Conservation (phyloP, 352 stramenopile genomes). For the Pythium myriotylum region DNA sequence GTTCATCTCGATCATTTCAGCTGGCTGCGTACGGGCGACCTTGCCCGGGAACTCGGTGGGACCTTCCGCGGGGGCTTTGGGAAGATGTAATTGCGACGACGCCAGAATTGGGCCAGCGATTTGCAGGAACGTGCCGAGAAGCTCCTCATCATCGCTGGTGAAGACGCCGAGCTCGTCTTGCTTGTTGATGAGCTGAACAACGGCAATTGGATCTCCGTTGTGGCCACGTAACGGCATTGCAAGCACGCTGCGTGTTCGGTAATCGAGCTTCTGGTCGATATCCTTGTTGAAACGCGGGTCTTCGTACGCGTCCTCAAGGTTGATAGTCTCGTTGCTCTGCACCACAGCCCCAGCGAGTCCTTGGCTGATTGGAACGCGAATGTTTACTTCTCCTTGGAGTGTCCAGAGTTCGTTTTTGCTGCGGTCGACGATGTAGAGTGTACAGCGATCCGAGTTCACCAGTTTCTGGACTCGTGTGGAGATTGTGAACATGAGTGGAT, state of each 20-base stretch:
- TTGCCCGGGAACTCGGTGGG: conserved; percentile 66
- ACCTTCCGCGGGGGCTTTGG: conserved; percentile 56
- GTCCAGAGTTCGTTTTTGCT: conserved; percentile 90
- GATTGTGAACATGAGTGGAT: conserved; percentile 91
- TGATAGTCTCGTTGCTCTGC: conserved; percentile 69
- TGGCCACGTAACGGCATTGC: conserved; percentile 86
- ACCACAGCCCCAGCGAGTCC: conserved; percentile 84
- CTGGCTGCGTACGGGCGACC: conserved; percentile 30
- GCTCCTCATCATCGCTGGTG: conserved; percentile 83
- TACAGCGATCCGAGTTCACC: conserved; percentile 91
- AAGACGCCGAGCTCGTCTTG: conserved; percentile 73
- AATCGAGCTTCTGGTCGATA: conserved; percentile 87
- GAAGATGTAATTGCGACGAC: conserved; percentile 78
- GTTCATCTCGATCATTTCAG: conserved; percentile 78
- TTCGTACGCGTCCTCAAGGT: conserved; percentile 86
- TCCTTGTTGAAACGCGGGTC: conserved; percentile 90
- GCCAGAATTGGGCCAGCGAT: conserved; percentile 90
- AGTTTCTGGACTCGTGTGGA: conserved; percentile 86
- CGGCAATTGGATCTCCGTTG: conserved; percentile 75
- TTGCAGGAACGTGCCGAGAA: conserved; percentile 85
- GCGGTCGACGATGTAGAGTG: conserved; percentile 92
- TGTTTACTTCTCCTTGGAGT: conserved; percentile 88
- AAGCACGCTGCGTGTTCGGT: conserved; percentile 85
- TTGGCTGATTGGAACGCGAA: conserved; percentile 84
- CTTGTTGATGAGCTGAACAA: conserved; percentile 91